A percentile compares a stretch with the other conserved stretches of the same genome.
These are phyloP conservation scores for Chernovozyma sophiae-reginae DNA, from an alignment of 1,139 yeast genomes.

Conservation along the genomic window DNA sequence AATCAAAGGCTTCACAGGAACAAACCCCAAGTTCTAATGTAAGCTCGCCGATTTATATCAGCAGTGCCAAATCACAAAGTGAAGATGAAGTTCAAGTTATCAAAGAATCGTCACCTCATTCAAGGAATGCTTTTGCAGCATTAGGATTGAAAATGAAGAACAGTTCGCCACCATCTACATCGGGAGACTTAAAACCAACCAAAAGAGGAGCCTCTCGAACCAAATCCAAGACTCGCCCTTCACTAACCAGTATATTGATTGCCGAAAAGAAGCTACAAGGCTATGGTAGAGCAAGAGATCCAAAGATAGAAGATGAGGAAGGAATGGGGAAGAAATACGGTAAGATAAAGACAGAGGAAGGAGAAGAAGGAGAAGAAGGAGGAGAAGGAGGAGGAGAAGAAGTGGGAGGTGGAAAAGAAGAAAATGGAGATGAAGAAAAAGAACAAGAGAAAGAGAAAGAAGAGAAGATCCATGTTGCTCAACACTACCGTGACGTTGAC, in stretches of 20 bases:
- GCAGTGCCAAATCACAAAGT: not conserved
- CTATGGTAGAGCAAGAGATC: constrained; percentile 1
- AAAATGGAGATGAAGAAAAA: not conserved
- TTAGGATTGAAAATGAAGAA: constrained; percentile 27
- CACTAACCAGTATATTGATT: constrained; percentile 28
- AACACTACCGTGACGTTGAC: not conserved
- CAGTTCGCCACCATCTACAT: constrained; percentile 8
- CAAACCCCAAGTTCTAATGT: not conserved
- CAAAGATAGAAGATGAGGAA: constrained; percentile 2
- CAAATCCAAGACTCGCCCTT: constrained; percentile 20
- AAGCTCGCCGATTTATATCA: not conserved
- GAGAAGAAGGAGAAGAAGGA: not conserved
- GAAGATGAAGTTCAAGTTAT: constrained; percentile 2
- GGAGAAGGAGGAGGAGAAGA: not conserved
- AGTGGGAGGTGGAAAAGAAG: not conserved
- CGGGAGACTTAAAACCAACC: not conserved
- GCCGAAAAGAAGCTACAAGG: constrained; percentile 27
- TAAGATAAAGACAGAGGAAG: not conserved
- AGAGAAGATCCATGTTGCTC: not conserved
- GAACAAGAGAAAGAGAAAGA: not conserved
- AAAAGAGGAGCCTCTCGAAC: constrained; percentile 14
- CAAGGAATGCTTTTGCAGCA: constrained; percentile 22
- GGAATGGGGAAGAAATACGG: constrained; percentile 1
- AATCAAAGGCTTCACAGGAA: not conserved
- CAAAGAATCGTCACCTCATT: not conserved